These are phyloP conservation scores for Viridothelium virens DNA, from an alignment of 495 filamentous ascomycete species.

Conservation along the genomic window DNA sequence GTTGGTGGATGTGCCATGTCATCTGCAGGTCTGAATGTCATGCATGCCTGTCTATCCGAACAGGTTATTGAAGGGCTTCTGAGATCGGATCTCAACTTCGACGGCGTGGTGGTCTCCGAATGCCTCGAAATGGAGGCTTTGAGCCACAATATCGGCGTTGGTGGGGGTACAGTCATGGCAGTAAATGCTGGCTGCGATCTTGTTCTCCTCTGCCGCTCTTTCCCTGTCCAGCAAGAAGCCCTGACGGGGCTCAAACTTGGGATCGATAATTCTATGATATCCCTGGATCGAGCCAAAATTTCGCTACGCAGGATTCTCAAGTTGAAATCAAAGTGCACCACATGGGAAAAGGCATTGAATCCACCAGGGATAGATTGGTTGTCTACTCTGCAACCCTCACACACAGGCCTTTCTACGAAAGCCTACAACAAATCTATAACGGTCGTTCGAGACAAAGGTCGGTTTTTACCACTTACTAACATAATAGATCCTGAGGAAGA, in stretches of 20 bases:
- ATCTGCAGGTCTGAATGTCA: slow-evolving; percentile 78
- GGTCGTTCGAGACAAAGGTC: slow-evolving; percentile 73
- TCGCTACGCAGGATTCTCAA: slow-evolving; percentile 65
- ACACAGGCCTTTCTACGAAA: slow-evolving; percentile 67
- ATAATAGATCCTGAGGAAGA: slow-evolving; percentile 75
- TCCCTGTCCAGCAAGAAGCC: slow-evolving; percentile 77
- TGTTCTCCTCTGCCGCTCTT: slow-evolving; percentile 75
- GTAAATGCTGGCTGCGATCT: slow-evolving; percentile 87
- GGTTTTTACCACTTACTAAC: slow-evolving; percentile 67
- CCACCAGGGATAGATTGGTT: slow-evolving; percentile 64
- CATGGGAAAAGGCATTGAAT: slow-evolving; percentile 75
- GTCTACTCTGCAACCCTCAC: slow-evolving; percentile 68
- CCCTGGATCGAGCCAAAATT: slow-evolving; percentile 61
- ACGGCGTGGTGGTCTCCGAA: slow-evolving; percentile 86
- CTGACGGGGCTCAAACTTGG: slow-evolving; percentile 77
- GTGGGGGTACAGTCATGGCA: slow-evolving; percentile 86
- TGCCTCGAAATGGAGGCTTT: slow-evolving; percentile 94
- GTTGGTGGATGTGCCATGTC: slow-evolving; percentile 83
- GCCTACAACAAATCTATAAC: slow-evolving; percentile 84
- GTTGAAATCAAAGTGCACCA: slow-evolving; percentile 69
- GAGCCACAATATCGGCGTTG: slow-evolving; percentile 84
- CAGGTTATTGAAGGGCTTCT: slow-evolving; percentile 82
- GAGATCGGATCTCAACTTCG: slow-evolving; percentile 72
- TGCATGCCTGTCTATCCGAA: slow-evolving; percentile 85
- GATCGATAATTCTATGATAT: slow-evolving; percentile 76